Base-by-base conservation (phyloP, 1,139 yeast genomes). In the Eremothecium sinecaudum region DNA sequence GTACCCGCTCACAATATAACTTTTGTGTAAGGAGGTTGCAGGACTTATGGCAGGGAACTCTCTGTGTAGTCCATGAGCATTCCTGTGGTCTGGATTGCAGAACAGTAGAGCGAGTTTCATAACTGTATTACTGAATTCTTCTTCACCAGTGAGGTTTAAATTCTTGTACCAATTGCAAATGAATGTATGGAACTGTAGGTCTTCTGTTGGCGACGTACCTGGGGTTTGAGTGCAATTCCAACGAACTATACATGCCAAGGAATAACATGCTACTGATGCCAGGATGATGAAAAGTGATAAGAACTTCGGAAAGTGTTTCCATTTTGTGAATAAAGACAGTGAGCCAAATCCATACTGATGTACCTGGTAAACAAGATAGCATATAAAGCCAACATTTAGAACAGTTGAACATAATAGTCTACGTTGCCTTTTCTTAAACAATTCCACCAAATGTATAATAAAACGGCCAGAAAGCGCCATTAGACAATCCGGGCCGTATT, bases 61-160 rank as follows among this genome's bases (percentile, higher is more conserved):
- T 31, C 49, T 43, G 21, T 46, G 45, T n/a, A 48, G 33, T 19
- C 54, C 51, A 21, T 39, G 37, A 18, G 40, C 44, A 21, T 44
- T 39, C 2, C 45, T 34, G 21, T 48, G 49, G 5, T 39, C 38
- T 2, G 51, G 54, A 13, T 45, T 44, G 28, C 52, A 49, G 18
- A 56, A 37, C 26, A 54, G 31, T 19, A 47, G 30, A 4, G 56
- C 56, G 9, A 52, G 40, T 33, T 46, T 53, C 18, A 43, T 39
- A n/a, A 50, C 41, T 10, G 50, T 49, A 12, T 34, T 35, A 11
- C 52, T 42, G 32, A 46, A 53, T 24, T 56, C 60, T 39, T 53
- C 58, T 30, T 56, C 60, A 5, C 59, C 61, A 1, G 52, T 53
- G 30, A 53, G 48, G 31, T 51, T 53, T 27, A 56, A 36, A 31